These are phyloP conservation scores for Salvia rosmarinus DNA, from an alignment of 257 asterid genomes.

Conservation along the genomic window DNA sequence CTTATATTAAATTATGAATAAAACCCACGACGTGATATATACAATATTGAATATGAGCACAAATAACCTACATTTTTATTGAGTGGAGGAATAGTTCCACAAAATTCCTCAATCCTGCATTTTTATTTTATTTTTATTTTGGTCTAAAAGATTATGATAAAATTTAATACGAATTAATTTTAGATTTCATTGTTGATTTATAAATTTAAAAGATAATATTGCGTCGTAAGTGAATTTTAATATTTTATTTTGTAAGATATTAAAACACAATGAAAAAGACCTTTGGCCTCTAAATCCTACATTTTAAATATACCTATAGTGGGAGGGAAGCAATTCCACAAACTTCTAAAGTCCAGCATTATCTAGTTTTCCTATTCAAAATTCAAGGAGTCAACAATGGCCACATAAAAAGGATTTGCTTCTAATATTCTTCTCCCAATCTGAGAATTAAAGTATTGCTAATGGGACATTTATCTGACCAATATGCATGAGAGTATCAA, in stretches of 20 bases:
- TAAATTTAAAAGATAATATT: too few relatives aligned
- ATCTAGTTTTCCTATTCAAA: not conserved
- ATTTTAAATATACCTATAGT: not conserved
- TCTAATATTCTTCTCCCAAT: not conserved
- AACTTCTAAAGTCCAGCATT: not conserved
- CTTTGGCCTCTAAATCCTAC: not conserved
- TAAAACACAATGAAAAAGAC: too few relatives aligned
- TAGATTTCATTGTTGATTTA: too few relatives aligned
- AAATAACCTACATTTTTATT: too few relatives aligned
- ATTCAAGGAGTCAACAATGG: not conserved
- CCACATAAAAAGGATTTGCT: not conserved
- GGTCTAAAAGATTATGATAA: too few relatives aligned
- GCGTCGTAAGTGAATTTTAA: too few relatives aligned
- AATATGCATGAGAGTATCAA: not conserved
- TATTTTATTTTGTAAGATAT: too few relatives aligned
- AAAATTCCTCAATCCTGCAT: not conserved
- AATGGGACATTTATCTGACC: constrained; percentile 4
- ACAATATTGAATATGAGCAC: too few relatives aligned
- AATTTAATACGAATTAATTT: too few relatives aligned
- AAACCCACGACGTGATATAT: too few relatives aligned
- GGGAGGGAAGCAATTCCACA: not conserved
- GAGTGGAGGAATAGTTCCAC: not conserved
- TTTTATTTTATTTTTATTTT: too few relatives aligned
- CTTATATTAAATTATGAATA: too few relatives aligned
- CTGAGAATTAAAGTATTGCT: not conserved